phyloP scores from a whole-genome alignment of 495 filamentous ascomycete genomes.

The Entonaema liquescens region DNA sequence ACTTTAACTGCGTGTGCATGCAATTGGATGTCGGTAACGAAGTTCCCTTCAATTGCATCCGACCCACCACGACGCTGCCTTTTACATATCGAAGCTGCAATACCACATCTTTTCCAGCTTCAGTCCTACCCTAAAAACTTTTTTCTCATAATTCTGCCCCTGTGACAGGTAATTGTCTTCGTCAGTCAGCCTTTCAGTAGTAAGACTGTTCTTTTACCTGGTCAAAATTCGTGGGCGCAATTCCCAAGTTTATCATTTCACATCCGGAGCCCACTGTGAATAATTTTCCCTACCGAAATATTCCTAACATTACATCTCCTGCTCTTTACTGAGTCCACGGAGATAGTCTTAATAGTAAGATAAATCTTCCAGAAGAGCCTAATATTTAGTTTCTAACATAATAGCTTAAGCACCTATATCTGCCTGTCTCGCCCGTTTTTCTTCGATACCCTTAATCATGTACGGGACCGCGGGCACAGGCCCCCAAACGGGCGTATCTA shows the following conservation, averaged over 20 bases:
- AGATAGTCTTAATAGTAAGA: conserved; percentile 39
- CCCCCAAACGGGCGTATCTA: conserved; percentile 93
- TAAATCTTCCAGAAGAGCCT: neutral
- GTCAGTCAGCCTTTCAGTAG: conserved; percentile 7
- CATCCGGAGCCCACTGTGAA: conserved; percentile 2
- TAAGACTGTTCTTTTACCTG: conserved; percentile 15
- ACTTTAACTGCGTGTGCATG: neutral
- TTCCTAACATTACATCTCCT: conserved; percentile 39
- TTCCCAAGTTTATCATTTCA: conserved; percentile 4
- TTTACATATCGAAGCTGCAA: conserved; percentile 14
- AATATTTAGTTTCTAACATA: conserved; percentile 10
- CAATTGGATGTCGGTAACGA: neutral
- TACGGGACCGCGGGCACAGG: conserved; percentile 84
- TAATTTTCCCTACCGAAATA: conserved; percentile 30
- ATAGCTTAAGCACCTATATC: conserved; percentile 6
- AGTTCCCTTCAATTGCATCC: neutral
- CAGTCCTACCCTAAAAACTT: conserved; percentile 4
- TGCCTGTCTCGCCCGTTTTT: conserved; percentile 8
- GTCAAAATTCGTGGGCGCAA: conserved; percentile 14
- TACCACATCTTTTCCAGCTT: conserved; percentile 19
- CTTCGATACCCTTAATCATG: conserved; percentile 62
- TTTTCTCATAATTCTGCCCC: conserved; percentile 1
- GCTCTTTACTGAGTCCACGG: conserved; percentile 54
- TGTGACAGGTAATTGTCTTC: conserved; percentile 19
- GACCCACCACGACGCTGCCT: conserved; percentile 11